Percentiles rank a stretch among this genome's conserved stretches.
Evolutionary conservation across 345 rosid genomes (phyloP).

Genomic region (Bretschneidera sinensis): DNA sequence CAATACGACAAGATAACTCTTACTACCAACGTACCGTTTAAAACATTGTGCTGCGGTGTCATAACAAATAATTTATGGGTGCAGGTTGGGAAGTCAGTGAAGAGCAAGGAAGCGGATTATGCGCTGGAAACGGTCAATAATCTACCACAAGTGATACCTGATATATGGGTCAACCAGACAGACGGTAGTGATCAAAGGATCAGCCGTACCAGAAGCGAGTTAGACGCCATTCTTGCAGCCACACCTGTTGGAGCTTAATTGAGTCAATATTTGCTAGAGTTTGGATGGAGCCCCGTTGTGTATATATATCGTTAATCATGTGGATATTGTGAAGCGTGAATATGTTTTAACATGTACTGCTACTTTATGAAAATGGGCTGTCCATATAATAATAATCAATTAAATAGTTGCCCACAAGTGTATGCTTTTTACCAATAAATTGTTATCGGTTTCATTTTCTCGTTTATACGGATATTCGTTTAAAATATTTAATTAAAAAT

Average conservation of each 20-base stretch:
- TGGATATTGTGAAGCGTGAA: not conserved
- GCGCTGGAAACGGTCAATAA: conserved; percentile 41
- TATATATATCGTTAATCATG: conserved; percentile 7
- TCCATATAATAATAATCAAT: conserved; percentile 7
- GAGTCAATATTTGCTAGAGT: too few species aligned
- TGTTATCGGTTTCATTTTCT: too few species aligned
- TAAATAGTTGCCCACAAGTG: too few species aligned
- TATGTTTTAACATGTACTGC: too few species aligned
- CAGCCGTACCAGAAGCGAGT: conserved; percentile 37
- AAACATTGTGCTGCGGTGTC: too few species aligned
- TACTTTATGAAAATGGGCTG: not conserved
- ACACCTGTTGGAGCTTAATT: conserved; percentile 57
- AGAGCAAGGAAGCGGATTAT: conserved; percentile 65
- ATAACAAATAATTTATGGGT: not conserved
- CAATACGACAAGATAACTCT: too few species aligned
- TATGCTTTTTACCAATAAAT: too few species aligned
- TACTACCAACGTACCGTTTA: too few species aligned
- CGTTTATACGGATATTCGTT: too few species aligned
- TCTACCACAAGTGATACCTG: conserved; percentile 56
- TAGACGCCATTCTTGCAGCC: conserved; percentile 39
- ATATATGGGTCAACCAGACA: conserved; percentile 42
- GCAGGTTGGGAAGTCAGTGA: conserved; percentile 66
- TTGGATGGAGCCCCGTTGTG: not conserved
- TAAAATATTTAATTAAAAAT: too few species aligned
- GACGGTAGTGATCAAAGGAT: conserved; percentile 36